A percentile compares a stretch with the other conserved stretches of the same genome.
Conservation (phyloP, 2,329 filamentous ascomycete genomes). For the Xylaria sp. region DNA sequence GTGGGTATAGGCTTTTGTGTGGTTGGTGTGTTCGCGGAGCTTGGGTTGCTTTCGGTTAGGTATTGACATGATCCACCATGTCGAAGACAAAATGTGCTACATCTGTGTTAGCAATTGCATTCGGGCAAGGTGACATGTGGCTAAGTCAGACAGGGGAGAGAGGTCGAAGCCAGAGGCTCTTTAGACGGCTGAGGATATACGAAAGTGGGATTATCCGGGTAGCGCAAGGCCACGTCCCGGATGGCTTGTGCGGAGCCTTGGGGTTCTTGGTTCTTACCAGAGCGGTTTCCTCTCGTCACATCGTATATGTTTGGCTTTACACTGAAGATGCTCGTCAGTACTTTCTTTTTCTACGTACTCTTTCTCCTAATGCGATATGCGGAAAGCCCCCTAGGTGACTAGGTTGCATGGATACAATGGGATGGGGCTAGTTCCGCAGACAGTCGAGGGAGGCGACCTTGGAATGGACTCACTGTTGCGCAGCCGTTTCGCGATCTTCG, state of each 20-base stretch:
- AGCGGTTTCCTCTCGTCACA: slow-evolving; percentile 53
- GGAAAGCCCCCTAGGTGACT: neutral
- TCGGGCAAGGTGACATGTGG: neutral
- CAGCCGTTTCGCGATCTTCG: slow-evolving; percentile 42
- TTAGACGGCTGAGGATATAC: slow-evolving; percentile 15
- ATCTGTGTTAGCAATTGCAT: slow-evolving; percentile 21
- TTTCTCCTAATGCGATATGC: neutral
- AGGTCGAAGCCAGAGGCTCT: slow-evolving; percentile 1
- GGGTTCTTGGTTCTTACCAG: slow-evolving; percentile 48
- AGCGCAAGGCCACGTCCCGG: neutral
- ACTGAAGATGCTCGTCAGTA: slow-evolving; percentile 26
- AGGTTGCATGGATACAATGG: neutral
- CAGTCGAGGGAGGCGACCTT: neutral
- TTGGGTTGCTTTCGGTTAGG: slow-evolving; percentile 36
- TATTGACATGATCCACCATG: slow-evolving; percentile 51
- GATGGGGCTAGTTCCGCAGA: neutral
- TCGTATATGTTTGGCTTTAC: slow-evolving; percentile 51
- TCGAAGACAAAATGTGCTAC: slow-evolving; percentile 53
- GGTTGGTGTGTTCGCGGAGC: slow-evolving; percentile 27
- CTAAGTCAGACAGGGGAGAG: slow-evolving; percentile 2
- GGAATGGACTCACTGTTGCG: slow-evolving; percentile 30
- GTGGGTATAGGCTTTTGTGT: slow-evolving; percentile 28
- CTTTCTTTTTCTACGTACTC: slow-evolving; percentile 6
- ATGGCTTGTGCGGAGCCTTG: slow-evolving; percentile 7
- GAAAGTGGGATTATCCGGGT: slow-evolving; percentile 12